Evolutionary conservation across 2,329 filamentous ascomycete genomes (phyloP).

Genomic region (Cercospora beticola): DNA sequence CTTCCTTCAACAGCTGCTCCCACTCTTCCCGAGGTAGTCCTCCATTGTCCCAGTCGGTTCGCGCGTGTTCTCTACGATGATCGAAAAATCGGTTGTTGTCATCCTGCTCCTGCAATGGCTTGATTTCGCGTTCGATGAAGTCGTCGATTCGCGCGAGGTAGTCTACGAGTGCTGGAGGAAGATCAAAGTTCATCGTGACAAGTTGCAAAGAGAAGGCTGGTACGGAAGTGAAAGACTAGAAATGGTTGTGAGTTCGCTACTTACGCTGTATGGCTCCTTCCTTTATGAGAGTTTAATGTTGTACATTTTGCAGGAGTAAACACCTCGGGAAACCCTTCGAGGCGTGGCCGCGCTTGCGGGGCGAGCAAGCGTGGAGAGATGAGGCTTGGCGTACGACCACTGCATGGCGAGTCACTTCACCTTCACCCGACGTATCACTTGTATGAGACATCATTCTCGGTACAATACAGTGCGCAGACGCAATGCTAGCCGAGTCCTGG

Average conservation of each 20-base stretch:
- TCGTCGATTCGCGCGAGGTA: constrained; percentile 54
- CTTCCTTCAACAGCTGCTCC: constrained; percentile 55
- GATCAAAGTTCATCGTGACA: constrained; percentile 54
- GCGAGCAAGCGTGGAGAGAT: background rate
- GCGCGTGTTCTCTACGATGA: constrained; percentile 61
- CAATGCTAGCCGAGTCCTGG: background rate
- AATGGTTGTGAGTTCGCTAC: background rate
- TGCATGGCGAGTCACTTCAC: background rate
- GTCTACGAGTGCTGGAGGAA: constrained; percentile 51
- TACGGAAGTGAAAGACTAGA: background rate
- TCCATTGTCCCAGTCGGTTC: constrained; percentile 60
- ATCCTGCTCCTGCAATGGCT: constrained; percentile 54
- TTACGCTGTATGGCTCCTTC: background rate
- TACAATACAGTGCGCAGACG: background rate
- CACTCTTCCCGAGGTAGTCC: constrained; percentile 60
- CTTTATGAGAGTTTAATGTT: background rate
- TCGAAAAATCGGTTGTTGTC: constrained; percentile 67
- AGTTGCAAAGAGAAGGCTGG: background rate
- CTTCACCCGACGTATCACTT: background rate
- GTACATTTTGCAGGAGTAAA: background rate
- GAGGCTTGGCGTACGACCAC: constrained; percentile 1
- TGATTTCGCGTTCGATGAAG: constrained; percentile 58
- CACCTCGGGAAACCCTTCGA: background rate
- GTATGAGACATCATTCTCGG: background rate
- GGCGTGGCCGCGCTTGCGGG: background rate